Evolutionary conservation across 768 basidiomycete genomes (phyloP), one percentile per base, ranked within the genome.

Genomic region (Astraeus odoratus): DNA sequence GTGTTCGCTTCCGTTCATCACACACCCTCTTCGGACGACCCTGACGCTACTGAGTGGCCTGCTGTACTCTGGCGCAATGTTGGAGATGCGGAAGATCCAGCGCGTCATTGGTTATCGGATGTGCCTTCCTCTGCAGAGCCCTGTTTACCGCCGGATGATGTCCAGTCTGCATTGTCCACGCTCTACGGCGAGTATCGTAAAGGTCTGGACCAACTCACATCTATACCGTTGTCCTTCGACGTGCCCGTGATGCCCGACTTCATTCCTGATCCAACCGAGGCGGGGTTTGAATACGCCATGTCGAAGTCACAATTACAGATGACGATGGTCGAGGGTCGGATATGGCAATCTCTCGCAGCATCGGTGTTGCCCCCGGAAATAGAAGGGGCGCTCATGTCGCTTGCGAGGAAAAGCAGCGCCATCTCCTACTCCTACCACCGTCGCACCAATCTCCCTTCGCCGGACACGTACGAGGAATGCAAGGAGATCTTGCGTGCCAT

Each of bases 401-500:
- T 86, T 2, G 61, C 71, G 5, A 57, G 73, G 24, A 74, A 72
- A 49, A 88, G 86, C 51, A 63, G 64, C 27, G 43, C 66, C 15
- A 74, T 91, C 57, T 78, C 74, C 9, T 69, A 74, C 34, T 88
- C 84, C 5, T 91, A 85, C 51, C 61, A 74, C 41, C 73, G 81
- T 23, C 74, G 85, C 8, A 77, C 67, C 43, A 74, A 75, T 47
- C 61, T 77, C 4, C 88, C 92, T 0, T 81, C 81, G 0, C 40
- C 64, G 9, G 66, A 70, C 23, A 89, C 85, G 3, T 93, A 90
- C 54, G 65, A 70, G 0, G 81, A 93, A 57, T 77, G 78, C 51
- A 81, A 74, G 57, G 75, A 77, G 42, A 76, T 94, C 19, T 55
- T 95, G 7, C 54, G 60, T 19, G 81, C 85, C 0, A 86, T 94